phyloP scores from a whole-genome alignment of 1,284 basidiomycete species.

The Ganoderma boninense region DNA sequence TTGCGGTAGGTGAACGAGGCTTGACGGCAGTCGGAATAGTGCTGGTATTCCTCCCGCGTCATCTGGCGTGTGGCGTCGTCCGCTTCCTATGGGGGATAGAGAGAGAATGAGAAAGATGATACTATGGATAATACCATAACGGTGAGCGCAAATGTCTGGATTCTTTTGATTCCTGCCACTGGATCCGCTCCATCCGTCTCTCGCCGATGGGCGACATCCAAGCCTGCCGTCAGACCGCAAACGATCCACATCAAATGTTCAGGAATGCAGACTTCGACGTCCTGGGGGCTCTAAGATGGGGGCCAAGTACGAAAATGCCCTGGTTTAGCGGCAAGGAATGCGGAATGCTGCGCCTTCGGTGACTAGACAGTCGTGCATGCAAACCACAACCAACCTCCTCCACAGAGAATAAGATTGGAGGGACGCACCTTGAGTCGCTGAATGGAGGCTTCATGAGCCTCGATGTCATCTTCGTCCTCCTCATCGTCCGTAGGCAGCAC shows the following conservation, averaged over 20 bases:
- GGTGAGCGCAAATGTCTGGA: not conserved
- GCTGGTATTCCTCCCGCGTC: conserved; percentile 97
- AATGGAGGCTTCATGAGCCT: conserved; percentile 94
- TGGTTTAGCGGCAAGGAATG: not conserved
- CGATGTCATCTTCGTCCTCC: conserved; percentile 95
- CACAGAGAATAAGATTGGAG: not conserved
- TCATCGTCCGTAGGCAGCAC: conserved; percentile 91
- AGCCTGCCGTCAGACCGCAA: not conserved
- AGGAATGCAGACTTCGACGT: not conserved
- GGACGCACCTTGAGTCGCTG: conserved; percentile 77
- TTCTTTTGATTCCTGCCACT: not conserved
- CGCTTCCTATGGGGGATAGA: conserved; percentile 72
- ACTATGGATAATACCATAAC: not conserved
- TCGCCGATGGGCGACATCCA: not conserved
- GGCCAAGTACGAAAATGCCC: not conserved
- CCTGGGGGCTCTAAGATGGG: not conserved
- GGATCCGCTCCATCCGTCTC: not conserved
- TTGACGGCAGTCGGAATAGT: conserved; percentile 97
- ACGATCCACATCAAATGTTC: too few species aligned
- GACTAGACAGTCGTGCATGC: not conserved
- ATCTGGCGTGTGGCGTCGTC: conserved; percentile 96
- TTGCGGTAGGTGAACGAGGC: conserved; percentile 98
- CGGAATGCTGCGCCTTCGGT: not conserved
- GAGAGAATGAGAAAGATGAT: not conserved
- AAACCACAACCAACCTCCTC: not conserved